phyloP scores from a whole-genome alignment of 208 protist genomes.

The Crithidia expoeki region DNA sequence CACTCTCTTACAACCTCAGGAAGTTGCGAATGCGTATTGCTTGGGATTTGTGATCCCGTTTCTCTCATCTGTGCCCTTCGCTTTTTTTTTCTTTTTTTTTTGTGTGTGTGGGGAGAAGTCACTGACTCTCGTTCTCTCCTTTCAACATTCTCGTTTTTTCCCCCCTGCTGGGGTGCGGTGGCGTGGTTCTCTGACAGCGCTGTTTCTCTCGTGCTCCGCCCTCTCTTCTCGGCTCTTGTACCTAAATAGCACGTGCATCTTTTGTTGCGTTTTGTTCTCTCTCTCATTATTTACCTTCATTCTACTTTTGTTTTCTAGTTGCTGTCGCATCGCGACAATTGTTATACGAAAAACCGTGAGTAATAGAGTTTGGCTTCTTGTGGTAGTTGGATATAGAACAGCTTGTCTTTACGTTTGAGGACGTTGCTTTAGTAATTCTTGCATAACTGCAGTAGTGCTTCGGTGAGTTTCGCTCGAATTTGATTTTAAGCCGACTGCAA shows the following conservation, averaged over 20 bases:
- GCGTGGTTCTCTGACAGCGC: not conserved
- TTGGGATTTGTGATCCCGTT: no score
- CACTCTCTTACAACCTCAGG: no score
- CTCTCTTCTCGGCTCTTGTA: slow-evolving; percentile 4
- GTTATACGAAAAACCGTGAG: not conserved
- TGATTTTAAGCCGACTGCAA: no score
- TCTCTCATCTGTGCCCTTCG: no score
- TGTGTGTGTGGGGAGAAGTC: not conserved
- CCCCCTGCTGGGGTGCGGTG: not conserved
- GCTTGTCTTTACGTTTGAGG: not conserved
- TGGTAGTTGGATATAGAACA: not conserved
- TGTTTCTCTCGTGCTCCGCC: not conserved
- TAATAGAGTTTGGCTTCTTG: not conserved
- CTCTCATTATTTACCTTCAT: slow-evolving; percentile 2
- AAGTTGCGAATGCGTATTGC: no score
- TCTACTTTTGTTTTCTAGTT: slow-evolving; percentile 5
- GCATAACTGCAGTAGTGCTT: no score
- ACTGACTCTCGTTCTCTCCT: not conserved
- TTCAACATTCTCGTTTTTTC: not conserved
- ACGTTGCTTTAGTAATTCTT: no score
- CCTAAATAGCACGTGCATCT: not conserved
- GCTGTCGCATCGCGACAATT: slow-evolving; percentile 2
- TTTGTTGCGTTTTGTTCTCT: slow-evolving; percentile 10
- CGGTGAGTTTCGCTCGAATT: no score
- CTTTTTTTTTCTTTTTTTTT: not conserved